These are phyloP conservation scores for Rutstroemia sp. DNA, from an alignment of 2,329 filamentous ascomycete species.

Conservation along the genomic window DNA sequence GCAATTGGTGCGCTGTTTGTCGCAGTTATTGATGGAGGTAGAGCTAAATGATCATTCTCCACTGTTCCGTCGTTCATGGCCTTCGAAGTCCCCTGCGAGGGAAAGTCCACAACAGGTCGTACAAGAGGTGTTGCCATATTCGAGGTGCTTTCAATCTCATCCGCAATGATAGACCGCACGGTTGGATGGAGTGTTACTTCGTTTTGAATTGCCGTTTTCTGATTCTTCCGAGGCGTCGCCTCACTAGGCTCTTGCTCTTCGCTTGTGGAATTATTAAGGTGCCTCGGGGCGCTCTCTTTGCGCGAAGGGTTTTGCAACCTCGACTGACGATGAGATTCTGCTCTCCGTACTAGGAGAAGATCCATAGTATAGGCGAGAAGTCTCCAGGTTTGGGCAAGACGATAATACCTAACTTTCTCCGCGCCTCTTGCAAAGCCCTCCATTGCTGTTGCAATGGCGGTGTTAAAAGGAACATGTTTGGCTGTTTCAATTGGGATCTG, in stretches of 20 bases:
- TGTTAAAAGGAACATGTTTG: conserved; percentile 14
- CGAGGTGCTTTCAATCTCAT: conserved; percentile 54
- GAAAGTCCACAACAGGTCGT: conserved; percentile 37
- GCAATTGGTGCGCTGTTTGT: conserved; percentile 22
- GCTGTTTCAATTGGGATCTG: conserved; percentile 3
- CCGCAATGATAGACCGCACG: conserved; percentile 18
- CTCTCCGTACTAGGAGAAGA: conserved; percentile 46
- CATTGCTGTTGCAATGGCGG: conserved; percentile 42
- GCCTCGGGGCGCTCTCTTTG: conserved; percentile 22
- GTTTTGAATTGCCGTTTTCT: conserved; percentile 9
- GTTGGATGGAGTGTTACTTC: conserved; percentile 14
- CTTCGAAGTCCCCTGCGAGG: conserved; percentile 18
- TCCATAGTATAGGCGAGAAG: conserved; percentile 49
- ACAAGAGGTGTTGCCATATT: conserved; percentile 54
- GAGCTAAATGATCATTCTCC: conserved; percentile 24
- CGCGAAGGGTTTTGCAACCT: conserved; percentile 29
- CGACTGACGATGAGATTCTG: conserved; percentile 48
- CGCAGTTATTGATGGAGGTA: conserved; percentile 23
- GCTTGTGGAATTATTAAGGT: conserved; percentile 14
- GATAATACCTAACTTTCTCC: conserved; percentile 47
- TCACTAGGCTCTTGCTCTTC: conserved; percentile 14
- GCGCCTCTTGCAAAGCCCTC: conserved; percentile 52
- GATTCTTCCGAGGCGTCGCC: conserved; percentile 21
- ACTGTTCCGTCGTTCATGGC: conserved; percentile 26
- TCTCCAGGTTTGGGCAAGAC: conserved; percentile 58